Conservation (phyloP, 1,139 yeast genomes). For the Saccharomycopsis crataegensis region DNA sequence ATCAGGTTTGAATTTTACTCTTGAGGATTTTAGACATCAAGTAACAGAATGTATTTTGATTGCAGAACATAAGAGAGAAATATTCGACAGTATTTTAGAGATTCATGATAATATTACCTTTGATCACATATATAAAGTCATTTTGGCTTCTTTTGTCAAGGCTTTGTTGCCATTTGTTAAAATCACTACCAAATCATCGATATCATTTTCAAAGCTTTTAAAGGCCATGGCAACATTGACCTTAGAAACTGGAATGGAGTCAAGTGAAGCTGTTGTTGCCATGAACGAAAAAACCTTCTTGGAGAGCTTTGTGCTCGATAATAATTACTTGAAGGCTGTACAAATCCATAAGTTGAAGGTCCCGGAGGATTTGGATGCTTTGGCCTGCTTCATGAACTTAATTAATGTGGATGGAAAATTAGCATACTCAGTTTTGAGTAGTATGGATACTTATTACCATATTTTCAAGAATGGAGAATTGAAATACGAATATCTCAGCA, state of each 20-base stretch:
- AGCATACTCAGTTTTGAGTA: constrained; percentile 3
- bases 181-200: not conserved
- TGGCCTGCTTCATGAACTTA: constrained; percentile 8
- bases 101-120: constrained; percentile 1
- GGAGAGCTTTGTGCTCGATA: constrained; percentile 1
- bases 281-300: not conserved
- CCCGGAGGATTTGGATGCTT: constrained; percentile 15
- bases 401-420: constrained; percentile 14
- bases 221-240: not conserved
- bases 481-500: constrained; percentile 9
- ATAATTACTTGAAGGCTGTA: not conserved
- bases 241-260: not conserved
- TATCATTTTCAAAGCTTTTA: not conserved
- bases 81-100: not conserved
- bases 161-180: constrained; percentile 2
- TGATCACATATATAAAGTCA: constrained; percentile 7
- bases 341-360: constrained; percentile 10
- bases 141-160: constrained; percentile 5
- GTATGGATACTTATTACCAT: constrained; percentile 16
- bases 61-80: not conserved
- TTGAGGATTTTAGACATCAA: constrained; percentile 2
- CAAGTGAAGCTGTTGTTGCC: not conserved
- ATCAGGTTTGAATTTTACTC: not conserved
- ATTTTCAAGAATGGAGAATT: constrained; percentile 15
- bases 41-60: not conserved